These are phyloP conservation scores for Sporothrix mexicana DNA, from an alignment of 2,329 filamentous ascomycete genomes.

Conservation along the genomic window DNA sequence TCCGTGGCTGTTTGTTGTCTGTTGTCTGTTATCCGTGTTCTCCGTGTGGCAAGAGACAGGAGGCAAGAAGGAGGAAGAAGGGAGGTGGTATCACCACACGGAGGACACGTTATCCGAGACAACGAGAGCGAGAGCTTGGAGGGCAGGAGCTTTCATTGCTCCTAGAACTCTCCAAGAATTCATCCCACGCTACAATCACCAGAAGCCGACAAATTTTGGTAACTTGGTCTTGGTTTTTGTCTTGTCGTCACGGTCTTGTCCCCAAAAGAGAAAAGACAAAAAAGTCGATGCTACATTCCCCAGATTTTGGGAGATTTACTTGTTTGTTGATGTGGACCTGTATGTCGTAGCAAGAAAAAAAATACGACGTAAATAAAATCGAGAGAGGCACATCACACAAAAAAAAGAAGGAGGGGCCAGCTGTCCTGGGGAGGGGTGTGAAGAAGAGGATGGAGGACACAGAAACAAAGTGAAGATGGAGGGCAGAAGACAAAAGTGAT, in stretches of 20 bases:
- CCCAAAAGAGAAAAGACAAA: background rate
- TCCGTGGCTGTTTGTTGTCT: too few relatives aligned
- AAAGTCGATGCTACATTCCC: constrained; percentile 32
- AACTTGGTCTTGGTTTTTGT: too few relatives aligned
- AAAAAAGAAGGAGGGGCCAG: constrained; percentile 15
- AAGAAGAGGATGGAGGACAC: background rate
- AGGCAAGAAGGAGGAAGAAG: background rate
- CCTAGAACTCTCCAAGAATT: background rate
- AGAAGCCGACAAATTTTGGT: too few relatives aligned
- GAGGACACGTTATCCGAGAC: background rate
- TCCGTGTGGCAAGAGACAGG: background rate
- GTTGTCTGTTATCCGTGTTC: background rate
- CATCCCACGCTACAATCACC: background rate
- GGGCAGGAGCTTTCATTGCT: background rate
- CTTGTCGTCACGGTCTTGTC: too few relatives aligned
- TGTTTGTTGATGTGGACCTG: constrained; percentile 6
- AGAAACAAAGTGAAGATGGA: background rate
- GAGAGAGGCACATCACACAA: background rate
- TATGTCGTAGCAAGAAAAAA: too few relatives aligned
- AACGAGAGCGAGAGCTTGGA: background rate
- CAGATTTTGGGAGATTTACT: constrained; percentile 24
- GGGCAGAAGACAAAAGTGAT: constrained; percentile 11
- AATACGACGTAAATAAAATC: background rate
- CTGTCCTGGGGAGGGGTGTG: background rate
- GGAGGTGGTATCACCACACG: background rate